Conservation (phyloP, 1,284 basidiomycete genomes). For the Inonotus hispidus region DNA sequence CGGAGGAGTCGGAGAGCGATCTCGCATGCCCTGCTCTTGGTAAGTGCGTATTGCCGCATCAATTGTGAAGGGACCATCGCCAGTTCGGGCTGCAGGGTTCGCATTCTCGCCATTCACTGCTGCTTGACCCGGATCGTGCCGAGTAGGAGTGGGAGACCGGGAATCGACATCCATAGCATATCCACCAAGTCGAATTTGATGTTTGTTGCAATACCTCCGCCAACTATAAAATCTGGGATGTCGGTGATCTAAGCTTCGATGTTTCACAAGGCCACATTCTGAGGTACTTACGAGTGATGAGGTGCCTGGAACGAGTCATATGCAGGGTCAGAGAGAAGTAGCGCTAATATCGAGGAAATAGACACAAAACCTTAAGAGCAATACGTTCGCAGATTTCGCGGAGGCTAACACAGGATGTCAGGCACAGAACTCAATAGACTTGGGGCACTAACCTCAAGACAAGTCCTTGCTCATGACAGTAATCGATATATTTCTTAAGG, state of each 20-base stretch:
- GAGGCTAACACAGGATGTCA: slow-evolving; percentile 36
- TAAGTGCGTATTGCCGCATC: slow-evolving; percentile 40
- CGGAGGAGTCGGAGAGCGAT: slow-evolving; percentile 72
- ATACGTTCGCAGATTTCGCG: slow-evolving; percentile 80
- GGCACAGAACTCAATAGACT: neutral
- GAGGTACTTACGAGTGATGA: slow-evolving; percentile 64
- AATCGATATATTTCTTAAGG: slow-evolving; percentile 78
- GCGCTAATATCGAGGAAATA: slow-evolving; percentile 4
- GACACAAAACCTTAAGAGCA: slow-evolving; percentile 58
- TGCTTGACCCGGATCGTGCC: slow-evolving; percentile 25
- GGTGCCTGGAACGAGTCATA: slow-evolving; percentile 47
- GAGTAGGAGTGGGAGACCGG: slow-evolving; percentile 36
- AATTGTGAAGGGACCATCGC: slow-evolving; percentile 41
- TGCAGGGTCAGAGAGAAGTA: neutral
- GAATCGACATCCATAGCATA: slow-evolving; percentile 63
- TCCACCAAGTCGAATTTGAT: slow-evolving; percentile 76
- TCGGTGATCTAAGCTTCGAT: neutral
- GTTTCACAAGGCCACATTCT: neutral
- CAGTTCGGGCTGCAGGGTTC: slow-evolving; percentile 21
- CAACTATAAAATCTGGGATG: slow-evolving; percentile 72
- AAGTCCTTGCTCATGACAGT: slow-evolving; percentile 76
- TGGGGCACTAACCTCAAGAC: slow-evolving; percentile 53
- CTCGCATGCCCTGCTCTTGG: slow-evolving; percentile 36
- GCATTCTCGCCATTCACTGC: slow-evolving; percentile 32
- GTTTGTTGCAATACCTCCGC: slow-evolving; percentile 83